Conservation (phyloP, 73 alveolate species). For the Durusdinium trenchii region DNA sequence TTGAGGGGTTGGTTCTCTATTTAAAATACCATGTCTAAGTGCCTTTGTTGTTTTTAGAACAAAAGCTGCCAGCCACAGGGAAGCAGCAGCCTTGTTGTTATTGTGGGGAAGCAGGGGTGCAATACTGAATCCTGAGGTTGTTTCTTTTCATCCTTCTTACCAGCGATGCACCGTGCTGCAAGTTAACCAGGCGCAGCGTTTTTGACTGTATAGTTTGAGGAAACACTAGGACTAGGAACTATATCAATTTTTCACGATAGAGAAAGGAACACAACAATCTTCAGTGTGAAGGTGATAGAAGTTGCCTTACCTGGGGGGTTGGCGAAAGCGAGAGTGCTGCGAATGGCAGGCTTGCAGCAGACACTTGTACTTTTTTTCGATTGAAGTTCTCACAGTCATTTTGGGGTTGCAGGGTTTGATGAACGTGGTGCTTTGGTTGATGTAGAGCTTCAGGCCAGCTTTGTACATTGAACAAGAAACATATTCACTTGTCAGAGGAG, state of each 20-base stretch:
- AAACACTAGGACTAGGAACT: too few species aligned
- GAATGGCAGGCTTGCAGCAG: conserved; percentile 25
- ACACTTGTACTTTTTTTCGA: background rate
- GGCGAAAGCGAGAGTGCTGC: conserved; percentile 21
- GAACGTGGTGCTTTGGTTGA: conserved; percentile 51
- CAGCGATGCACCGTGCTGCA: conserved; percentile 42
- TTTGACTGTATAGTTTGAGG: too few species aligned
- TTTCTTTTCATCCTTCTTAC: conserved; percentile 43
- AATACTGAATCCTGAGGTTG: too few species aligned
- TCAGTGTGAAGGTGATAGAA: background rate
- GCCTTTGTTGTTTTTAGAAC: too few species aligned
- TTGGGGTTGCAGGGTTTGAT: background rate
- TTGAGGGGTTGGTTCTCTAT: too few species aligned
- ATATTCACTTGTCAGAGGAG: too few species aligned
- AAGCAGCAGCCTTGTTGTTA: too few species aligned
- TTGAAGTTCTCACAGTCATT: background rate
- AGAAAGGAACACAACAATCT: background rate
- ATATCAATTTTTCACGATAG: too few species aligned
- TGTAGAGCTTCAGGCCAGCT: conserved; percentile 30
- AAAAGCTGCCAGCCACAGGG: too few species aligned
- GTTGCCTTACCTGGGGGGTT: conserved; percentile 3
- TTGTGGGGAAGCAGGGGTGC: too few species aligned
- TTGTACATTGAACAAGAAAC: too few species aligned
- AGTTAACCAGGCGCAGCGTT: background rate
- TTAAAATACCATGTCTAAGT: too few species aligned